These are phyloP conservation scores for Thraustochytrium striatum DNA, from an alignment of 352 stramenopile species.

Conservation along the genomic window DNA sequence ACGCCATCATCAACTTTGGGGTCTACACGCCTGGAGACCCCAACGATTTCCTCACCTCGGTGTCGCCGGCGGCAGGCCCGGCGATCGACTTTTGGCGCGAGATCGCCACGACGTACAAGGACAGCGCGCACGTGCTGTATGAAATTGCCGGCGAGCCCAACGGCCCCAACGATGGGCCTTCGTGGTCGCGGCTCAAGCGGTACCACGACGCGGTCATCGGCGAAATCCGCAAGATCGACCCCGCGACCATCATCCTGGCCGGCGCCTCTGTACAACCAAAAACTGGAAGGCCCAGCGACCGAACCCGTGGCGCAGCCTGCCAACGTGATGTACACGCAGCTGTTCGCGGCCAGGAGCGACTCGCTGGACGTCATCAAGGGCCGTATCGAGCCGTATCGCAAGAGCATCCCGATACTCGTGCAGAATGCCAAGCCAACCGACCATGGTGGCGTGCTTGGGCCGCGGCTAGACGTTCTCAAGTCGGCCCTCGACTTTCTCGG, in stretches of 20 bases:
- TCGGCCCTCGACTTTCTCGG: too few relatives aligned
- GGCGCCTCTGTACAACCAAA: background rate
- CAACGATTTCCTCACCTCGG: background rate
- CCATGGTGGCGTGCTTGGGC: too few relatives aligned
- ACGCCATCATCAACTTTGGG: conserved; percentile 40
- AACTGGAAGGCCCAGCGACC: background rate
- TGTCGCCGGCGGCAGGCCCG: background rate
- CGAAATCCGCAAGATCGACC: background rate
- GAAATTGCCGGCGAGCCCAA: conserved; percentile 48
- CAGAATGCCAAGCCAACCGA: too few relatives aligned
- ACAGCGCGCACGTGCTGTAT: too few relatives aligned
- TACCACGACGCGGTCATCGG: background rate
- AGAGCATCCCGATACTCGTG: too few relatives aligned
- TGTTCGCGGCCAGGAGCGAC: too few relatives aligned
- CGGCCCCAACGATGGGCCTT: too few relatives aligned
- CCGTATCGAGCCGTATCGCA: too few relatives aligned
- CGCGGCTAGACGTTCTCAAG: too few relatives aligned
- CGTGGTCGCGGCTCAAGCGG: background rate
- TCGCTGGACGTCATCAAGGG: too few relatives aligned
- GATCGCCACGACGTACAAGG: conserved; percentile 21
- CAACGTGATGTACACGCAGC: too few relatives aligned
- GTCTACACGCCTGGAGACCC: background rate
- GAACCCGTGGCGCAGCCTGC: background rate
- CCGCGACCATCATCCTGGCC: background rate
- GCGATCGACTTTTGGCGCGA: conserved; percentile 40